Base-by-base conservation (phyloP, 2,329 filamentous ascomycete species). In the Colletotrichum lentis region DNA sequence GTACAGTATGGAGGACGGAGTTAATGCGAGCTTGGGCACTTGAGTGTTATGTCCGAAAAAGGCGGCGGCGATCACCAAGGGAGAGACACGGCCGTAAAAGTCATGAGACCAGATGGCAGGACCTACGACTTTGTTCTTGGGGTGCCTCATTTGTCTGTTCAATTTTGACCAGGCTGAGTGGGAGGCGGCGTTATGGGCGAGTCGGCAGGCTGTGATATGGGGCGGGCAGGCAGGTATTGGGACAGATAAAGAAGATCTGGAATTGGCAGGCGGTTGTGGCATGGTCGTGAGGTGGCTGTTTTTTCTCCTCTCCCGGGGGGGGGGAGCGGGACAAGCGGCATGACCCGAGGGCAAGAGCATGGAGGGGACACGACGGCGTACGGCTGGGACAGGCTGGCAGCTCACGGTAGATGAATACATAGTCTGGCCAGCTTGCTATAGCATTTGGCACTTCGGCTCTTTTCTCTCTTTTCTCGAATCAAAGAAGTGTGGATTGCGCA, bases 1-100 rank as follows among this genome's bases (percentile, higher is more conserved):
- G 67, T 69, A 69, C 27, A 69, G 57, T 69, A 67, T 67, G 31
- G 57, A 52, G 54, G 67, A 61, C 50, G 66, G 62, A 69, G 67
- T 66, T 69, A 69, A 67, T 69, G 63, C 57, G 57, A 27, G 55
- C 53, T 57, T 39, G 62, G 62, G 31, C 31, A 55, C 50, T 41
- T 65, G 64, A 44, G 55, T 60, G 65, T 44, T 68, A 49, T 31
- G 55, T 16, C 55, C 22, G 27, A 50, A 16, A 55, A 22, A 10
- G 31, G 31, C 7, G 62, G 62, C 43, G 55, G 47, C 55, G 55
- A 64, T 50, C 31, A 35, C 31, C 31, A 55, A 55, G 16, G 62
- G 44, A 55, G 55, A 39, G 62, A 54, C 20, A 61, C 55, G 65
- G 37, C 43, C 62, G 44, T 50, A 49, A 37, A 56, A 55, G 53